These are phyloP conservation scores for Plasmodium chabaudi DNA, from an alignment of 169 alveolate species.

Conservation along the genomic window DNA sequence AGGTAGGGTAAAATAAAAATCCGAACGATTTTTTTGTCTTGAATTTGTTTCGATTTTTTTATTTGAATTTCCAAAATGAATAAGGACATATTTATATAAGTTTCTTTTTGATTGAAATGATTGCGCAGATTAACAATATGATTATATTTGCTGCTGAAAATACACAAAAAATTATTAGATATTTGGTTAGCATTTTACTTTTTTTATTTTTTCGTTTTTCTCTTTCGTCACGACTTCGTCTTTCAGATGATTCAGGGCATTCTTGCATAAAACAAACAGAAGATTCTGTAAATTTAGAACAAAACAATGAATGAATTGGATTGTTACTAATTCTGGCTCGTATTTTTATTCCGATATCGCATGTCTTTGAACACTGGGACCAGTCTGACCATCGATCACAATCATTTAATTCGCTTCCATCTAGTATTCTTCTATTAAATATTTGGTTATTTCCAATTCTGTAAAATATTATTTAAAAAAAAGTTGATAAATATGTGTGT, in stretches of 20 bases:
- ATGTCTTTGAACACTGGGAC: constrained; percentile 52
- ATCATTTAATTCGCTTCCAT: constrained; percentile 6
- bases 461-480: constrained; percentile 3
- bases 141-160: constrained; percentile 28
- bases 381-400: constrained; percentile 66
- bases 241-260: not conserved
- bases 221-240: not conserved
- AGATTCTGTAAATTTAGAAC: constrained; percentile 49
- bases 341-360: constrained; percentile 52
- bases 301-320: constrained; percentile 1
- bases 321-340: constrained; percentile 3
- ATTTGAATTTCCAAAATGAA: not conserved
- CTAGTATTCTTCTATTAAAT: constrained; percentile 20
- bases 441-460: not conserved
- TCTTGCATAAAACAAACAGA: constrained; percentile 9
- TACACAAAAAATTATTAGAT: constrained; percentile 36
- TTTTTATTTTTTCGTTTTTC: constrained; percentile 2
- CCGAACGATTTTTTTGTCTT: not conserved
- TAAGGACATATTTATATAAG: constrained; percentile 19
- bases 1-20: too few species aligned
- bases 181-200: constrained; percentile 2
- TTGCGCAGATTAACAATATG: constrained; percentile 19
- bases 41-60: not conserved
- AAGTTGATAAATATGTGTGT: not conserved
- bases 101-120: constrained; percentile 48